Percentiles rank a stretch among this genome's conserved stretches.
phyloP scores from a whole-genome alignment of 352 stramenopile genomes.

The Pythium aquatile region DNA sequence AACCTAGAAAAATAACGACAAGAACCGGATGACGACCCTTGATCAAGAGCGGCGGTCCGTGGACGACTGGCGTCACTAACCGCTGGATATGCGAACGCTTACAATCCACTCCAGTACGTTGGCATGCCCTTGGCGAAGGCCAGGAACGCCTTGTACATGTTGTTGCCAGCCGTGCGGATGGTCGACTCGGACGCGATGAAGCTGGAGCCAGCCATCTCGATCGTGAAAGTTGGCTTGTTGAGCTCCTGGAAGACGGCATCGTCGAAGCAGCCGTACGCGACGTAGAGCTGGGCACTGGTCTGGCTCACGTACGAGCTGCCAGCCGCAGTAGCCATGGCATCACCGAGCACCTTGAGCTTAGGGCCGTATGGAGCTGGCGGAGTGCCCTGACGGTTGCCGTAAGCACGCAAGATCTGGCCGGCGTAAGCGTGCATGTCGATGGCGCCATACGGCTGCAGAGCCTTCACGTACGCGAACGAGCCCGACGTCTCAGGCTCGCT shows the following conservation, averaged over 20 bases:
- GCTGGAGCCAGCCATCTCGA: constrained; percentile 27
- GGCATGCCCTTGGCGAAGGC: constrained; percentile 19
- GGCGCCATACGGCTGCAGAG: constrained; percentile 16
- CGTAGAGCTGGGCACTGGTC: constrained; percentile 25
- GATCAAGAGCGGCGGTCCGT: not conserved
- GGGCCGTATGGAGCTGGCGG: constrained; percentile 21
- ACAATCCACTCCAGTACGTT: constrained; percentile 21
- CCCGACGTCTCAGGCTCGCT: constrained; percentile 29
- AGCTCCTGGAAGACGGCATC: constrained; percentile 31
- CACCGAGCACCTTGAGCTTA: constrained; percentile 26
- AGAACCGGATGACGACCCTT: constrained; percentile 4
- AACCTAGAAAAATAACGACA: not conserved
- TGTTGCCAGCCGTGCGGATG: constrained; percentile 24
- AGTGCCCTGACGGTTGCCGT: constrained; percentile 15
- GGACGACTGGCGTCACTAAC: constrained; percentile 6
- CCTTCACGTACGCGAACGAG: constrained; percentile 28
- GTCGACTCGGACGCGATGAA: constrained; percentile 22
- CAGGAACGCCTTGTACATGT: constrained; percentile 22
- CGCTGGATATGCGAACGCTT: not conserved
- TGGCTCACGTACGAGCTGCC: constrained; percentile 12
- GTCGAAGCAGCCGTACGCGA: constrained; percentile 30
- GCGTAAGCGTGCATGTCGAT: constrained; percentile 33
- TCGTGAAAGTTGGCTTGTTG: constrained; percentile 27
- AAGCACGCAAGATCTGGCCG: constrained; percentile 25
- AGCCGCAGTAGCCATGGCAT: constrained; percentile 13